phyloP scores from a whole-genome alignment of 257 asterid species.

The Ocimum tenuiflorum region DNA sequence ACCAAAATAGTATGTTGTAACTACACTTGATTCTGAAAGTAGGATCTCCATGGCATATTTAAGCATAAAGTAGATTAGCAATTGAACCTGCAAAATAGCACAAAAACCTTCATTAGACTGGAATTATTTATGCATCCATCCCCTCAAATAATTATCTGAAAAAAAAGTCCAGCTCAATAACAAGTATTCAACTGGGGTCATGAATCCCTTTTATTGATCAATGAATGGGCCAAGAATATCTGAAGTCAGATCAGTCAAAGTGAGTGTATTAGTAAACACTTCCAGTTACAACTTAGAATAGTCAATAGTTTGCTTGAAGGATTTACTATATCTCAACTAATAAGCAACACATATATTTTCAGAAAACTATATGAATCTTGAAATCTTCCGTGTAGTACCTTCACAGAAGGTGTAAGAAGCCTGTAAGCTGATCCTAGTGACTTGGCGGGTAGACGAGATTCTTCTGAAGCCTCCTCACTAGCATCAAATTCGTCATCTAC shows the following conservation, averaged over 20 bases:
- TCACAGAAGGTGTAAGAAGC: constrained; percentile 86
- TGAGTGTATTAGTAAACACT: not conserved
- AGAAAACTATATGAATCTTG: not conserved
- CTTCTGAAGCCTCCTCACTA: constrained; percentile 84
- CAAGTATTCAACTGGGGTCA: not conserved
- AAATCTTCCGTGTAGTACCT: constrained; percentile 37
- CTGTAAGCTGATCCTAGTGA: constrained; percentile 70
- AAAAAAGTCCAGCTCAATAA: not conserved
- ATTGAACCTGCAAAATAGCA: constrained; percentile 64
- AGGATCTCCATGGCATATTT: constrained; percentile 89
- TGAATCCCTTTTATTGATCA: not conserved
- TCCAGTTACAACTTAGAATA: not conserved
- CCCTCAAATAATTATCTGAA: not conserved
- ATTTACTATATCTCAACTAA: not conserved
- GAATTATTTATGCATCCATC: no score
- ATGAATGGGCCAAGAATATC: not conserved
- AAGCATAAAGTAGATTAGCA: constrained; percentile 89
- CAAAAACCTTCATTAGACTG: not conserved
- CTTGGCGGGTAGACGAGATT: constrained; percentile 69
- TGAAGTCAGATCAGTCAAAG: not conserved
- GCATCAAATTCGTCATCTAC: constrained; percentile 54
- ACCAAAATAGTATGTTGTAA: constrained; percentile 67
- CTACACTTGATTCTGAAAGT: constrained; percentile 87
- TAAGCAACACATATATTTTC: no score
- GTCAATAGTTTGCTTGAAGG: not conserved